Conservation (phyloP, 129 eudicot genomes). For the Apium graveolens region DNA sequence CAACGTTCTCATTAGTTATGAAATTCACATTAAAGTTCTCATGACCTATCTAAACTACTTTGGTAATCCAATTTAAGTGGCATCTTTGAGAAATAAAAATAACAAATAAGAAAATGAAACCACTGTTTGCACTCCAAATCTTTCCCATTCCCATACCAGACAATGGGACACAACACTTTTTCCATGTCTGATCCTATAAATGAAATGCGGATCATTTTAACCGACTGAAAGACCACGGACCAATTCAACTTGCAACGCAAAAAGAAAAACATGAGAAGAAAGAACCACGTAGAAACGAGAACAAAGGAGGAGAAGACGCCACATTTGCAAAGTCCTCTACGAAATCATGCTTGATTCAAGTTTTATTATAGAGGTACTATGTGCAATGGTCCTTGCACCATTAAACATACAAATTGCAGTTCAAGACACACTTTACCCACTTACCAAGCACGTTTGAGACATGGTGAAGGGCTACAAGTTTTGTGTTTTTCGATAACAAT, state of each 20-base stretch:
- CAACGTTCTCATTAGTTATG: background rate
- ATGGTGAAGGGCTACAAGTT: conserved; percentile 78
- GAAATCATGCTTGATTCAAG: background rate
- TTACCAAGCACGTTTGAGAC: conserved; percentile 86
- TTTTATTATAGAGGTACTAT: no score
- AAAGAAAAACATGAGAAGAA: no score
- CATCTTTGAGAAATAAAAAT: background rate
- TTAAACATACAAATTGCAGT: background rate
- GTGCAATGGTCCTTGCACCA: background rate
- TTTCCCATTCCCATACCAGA: background rate
- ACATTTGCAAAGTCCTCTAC: background rate
- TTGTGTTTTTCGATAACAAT: conserved; percentile 65
- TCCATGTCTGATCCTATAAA: background rate
- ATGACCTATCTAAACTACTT: background rate
- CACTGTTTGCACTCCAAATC: background rate
- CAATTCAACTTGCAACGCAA: background rate
- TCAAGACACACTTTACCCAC: conserved; percentile 6
- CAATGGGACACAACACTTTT: background rate
- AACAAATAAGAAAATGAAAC: background rate
- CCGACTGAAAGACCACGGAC: background rate
- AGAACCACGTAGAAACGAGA: background rate
- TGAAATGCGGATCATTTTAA: background rate
- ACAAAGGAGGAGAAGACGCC: background rate
- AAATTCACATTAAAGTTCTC: background rate
- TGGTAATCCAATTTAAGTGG: background rate